A percentile compares a stretch with the other conserved stretches of the same genome.
Conservation (phyloP, 2,329 filamentous ascomycete genomes). For the Lachnellula cervina region DNA sequence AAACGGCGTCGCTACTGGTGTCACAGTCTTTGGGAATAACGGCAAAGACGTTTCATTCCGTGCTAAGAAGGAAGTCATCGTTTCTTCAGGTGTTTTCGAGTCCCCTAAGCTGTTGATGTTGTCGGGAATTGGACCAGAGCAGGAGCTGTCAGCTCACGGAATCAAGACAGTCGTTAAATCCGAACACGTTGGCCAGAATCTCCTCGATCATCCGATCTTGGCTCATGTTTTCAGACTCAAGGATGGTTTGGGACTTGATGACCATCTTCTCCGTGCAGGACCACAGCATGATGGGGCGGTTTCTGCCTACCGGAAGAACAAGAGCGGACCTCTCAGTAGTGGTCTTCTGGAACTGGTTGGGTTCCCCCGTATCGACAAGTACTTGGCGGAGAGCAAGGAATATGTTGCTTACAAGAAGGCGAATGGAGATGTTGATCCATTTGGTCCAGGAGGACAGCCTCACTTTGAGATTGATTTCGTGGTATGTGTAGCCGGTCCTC, state of each 20-base stretch:
- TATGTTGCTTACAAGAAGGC: conserved; percentile 41
- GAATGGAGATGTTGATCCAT: conserved; percentile 45
- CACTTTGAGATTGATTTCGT: conserved; percentile 62
- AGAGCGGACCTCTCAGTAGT: conserved; percentile 38
- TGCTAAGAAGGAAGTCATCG: conserved; percentile 33
- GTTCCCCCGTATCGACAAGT: conserved; percentile 53
- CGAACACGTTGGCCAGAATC: conserved; percentile 30
- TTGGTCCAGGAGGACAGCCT: conserved; percentile 51
- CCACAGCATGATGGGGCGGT: conserved; percentile 35
- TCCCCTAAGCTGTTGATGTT: conserved; percentile 48
- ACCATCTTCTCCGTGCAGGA: conserved; percentile 34
- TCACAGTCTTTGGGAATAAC: conserved; percentile 39
- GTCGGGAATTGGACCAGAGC: conserved; percentile 42
- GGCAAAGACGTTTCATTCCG: conserved; percentile 41
- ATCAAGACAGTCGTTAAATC: conserved; percentile 26
- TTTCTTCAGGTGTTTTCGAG: conserved; percentile 37
- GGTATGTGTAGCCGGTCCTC: neutral
- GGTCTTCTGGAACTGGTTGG: conserved; percentile 47
- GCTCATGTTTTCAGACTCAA: conserved; percentile 38
- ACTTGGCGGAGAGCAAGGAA: conserved; percentile 42
- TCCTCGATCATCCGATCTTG: conserved; percentile 37
- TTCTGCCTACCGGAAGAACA: conserved; percentile 36
- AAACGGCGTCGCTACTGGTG: conserved; percentile 38
- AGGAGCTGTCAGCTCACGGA: conserved; percentile 35
- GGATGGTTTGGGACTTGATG: conserved; percentile 37